phyloP scores from a whole-genome alignment of 495 filamentous ascomycete genomes.

The Tetracladium marchalianum region DNA sequence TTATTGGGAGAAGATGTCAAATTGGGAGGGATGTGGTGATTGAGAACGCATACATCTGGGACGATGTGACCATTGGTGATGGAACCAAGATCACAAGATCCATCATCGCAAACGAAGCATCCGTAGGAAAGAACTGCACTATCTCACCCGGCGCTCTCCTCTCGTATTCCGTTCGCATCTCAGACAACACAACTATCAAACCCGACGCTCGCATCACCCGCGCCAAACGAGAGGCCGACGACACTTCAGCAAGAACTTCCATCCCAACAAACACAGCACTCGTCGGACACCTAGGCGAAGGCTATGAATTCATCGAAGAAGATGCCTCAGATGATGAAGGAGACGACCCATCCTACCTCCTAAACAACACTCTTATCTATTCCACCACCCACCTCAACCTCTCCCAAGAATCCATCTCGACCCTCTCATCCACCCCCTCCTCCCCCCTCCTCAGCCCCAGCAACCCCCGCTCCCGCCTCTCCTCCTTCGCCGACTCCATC shows the following conservation, averaged over 20 bases:
- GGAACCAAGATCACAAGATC: slow-evolving; percentile 57
- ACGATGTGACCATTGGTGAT: slow-evolving; percentile 66
- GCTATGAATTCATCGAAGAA: slow-evolving; percentile 36
- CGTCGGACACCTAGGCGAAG: slow-evolving; percentile 48
- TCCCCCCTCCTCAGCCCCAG: slow-evolving; percentile 18
- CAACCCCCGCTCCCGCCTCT: slow-evolving; percentile 32
- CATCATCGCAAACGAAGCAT: slow-evolving; percentile 62
- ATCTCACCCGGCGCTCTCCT: slow-evolving; percentile 66
- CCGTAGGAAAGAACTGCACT: slow-evolving; percentile 58
- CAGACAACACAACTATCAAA: slow-evolving; percentile 41
- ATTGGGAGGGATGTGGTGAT: slow-evolving; percentile 79
- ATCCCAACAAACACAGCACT: slow-evolving; percentile 41
- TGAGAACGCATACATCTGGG: slow-evolving; percentile 83
- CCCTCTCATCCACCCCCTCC: slow-evolving; percentile 30
- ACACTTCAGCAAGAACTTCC: slow-evolving; percentile 15
- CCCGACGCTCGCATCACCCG: slow-evolving; percentile 46
- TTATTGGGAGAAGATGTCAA: slow-evolving; percentile 72
- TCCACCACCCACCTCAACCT: slow-evolving; percentile 55
- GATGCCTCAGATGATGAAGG: slow-evolving; percentile 41
- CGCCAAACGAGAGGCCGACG: slow-evolving; percentile 34
- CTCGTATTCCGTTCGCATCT: slow-evolving; percentile 67
- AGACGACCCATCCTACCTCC: slow-evolving; percentile 26
- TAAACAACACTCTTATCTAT: slow-evolving; percentile 51
- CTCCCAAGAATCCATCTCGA: slow-evolving; percentile 71
- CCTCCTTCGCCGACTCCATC: slow-evolving; percentile 31